These are phyloP conservation scores for Cutaneotrichosporon sp. DNA, from an alignment of 1,284 basidiomycete species.

Conservation along the genomic window DNA sequence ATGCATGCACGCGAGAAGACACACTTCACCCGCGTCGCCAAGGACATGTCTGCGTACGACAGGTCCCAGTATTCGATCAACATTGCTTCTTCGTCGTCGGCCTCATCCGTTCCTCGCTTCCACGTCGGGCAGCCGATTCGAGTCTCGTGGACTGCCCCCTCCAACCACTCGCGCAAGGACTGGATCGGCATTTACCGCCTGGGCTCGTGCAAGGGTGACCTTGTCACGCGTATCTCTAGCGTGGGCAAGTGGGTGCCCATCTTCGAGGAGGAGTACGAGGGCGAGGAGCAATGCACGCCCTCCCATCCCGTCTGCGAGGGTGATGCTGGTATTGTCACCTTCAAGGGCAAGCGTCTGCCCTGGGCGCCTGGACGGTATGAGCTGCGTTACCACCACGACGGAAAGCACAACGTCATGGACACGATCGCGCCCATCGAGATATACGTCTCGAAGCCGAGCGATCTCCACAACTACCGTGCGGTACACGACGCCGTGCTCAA, in stretches of 20 bases:
- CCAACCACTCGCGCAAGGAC: constrained; percentile 84
- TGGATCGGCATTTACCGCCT: constrained; percentile 96
- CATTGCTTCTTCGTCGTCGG: constrained; percentile 54
- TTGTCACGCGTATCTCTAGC: constrained; percentile 82
- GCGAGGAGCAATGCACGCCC: constrained; percentile 65
- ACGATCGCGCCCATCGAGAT: constrained; percentile 81
- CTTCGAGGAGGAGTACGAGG: constrained; percentile 89
- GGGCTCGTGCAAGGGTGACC: constrained; percentile 76
- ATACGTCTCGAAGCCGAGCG: constrained; percentile 52
- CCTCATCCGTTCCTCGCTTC: constrained; percentile 60
- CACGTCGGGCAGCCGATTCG: constrained; percentile 87
- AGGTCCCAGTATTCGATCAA: constrained; percentile 71
- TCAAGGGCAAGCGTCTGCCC: constrained; percentile 74
- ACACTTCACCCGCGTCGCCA: constrained; percentile 82
- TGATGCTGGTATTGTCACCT: constrained; percentile 66
- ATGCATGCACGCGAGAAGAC: constrained; percentile 85
- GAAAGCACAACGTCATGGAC: constrained; percentile 93
- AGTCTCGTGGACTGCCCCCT: constrained; percentile 83
- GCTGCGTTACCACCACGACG: constrained; percentile 77
- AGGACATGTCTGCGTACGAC: constrained; percentile 75
- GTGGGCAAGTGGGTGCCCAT: constrained; percentile 91
- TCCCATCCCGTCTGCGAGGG: constrained; percentile 48
- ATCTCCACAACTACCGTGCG: constrained; percentile 62
- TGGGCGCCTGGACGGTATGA: constrained; percentile 88
- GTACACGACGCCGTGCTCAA: constrained; percentile 67